phyloP scores from a whole-genome alignment of 2,329 filamentous ascomycete genomes.

The Penicillium sp. region DNA sequence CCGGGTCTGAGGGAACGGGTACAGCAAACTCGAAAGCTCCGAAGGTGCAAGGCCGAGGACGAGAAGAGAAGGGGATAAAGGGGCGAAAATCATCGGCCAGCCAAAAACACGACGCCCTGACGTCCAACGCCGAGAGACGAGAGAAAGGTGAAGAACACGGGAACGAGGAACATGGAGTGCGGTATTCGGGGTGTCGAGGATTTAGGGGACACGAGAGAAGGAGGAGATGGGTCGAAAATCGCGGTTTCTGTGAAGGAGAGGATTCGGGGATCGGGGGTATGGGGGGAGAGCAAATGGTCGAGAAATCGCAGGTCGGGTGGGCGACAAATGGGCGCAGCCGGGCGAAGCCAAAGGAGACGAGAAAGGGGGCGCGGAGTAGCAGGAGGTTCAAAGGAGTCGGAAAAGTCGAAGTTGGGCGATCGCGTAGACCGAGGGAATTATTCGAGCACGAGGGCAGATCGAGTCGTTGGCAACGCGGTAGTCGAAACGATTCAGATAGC shows the following conservation, averaged over 20 bases:
- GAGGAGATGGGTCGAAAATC: slow-evolving; percentile 11
- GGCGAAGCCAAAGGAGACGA: slow-evolving; percentile 12
- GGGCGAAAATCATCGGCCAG: slow-evolving; percentile 27
- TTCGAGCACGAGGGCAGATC: not conserved
- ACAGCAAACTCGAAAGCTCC: not conserved
- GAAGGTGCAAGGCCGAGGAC: not conserved
- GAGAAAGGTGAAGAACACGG: slow-evolving; percentile 23
- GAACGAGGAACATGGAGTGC: slow-evolving; percentile 5
- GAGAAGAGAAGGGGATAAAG: slow-evolving; percentile 10
- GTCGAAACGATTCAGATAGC: slow-evolving; percentile 17
- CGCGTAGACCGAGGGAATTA: not conserved
- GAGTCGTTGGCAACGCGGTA: not conserved
- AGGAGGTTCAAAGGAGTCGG: not conserved
- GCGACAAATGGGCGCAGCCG: slow-evolving; percentile 9
- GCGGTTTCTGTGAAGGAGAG: slow-evolving; percentile 19
- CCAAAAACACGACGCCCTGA: slow-evolving; percentile 40
- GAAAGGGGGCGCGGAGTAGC: not conserved
- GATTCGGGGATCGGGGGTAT: slow-evolving; percentile 2
- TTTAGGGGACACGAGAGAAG: slow-evolving; percentile 9
- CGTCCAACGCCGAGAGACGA: slow-evolving; percentile 41
- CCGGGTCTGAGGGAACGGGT: not conserved
- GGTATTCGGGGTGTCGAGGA: not conserved
- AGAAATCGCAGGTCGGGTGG: slow-evolving; percentile 4
- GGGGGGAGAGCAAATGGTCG: not conserved
- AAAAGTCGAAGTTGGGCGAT: not conserved